Percentiles rank a stretch among this genome's conserved stretches.
These are phyloP conservation scores for Leccinum incarnatum DNA, from an alignment of 768 basidiomycete species.

Conservation along the genomic window DNA sequence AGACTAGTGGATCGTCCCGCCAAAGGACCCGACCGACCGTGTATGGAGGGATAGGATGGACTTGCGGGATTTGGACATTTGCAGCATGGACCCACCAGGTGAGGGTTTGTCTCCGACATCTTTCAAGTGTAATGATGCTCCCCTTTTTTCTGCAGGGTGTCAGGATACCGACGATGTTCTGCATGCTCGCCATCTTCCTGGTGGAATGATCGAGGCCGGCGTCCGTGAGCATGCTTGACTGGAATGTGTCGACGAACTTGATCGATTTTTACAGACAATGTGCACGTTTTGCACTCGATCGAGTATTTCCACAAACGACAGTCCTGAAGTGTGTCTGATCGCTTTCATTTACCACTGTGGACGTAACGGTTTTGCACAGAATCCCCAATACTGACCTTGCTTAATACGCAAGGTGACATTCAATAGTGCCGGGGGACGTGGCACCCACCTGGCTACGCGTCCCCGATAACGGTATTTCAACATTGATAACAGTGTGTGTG, in stretches of 20 bases:
- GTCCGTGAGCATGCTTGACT: constrained; percentile 70
- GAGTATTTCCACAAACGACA: too few relatives aligned
- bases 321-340: too few relatives aligned
- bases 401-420: too few relatives aligned
- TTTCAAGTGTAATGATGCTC: constrained; percentile 4
- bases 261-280: constrained; percentile 66
- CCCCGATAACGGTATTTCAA: too few relatives aligned
- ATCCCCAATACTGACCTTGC: too few relatives aligned
- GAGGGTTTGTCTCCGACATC: constrained; percentile 11
- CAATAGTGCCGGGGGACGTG: too few relatives aligned
- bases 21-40: constrained; percentile 49
- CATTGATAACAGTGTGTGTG: too few relatives aligned
- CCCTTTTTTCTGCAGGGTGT: constrained; percentile 54
- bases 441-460: too few relatives aligned
- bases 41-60: constrained; percentile 88
- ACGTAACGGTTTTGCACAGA: too few relatives aligned
- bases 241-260: neutral
- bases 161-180: constrained; percentile 57
- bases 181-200: constrained; percentile 82
- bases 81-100: constrained; percentile 98
- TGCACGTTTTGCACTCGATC: constrained; percentile 86
- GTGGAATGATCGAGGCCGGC: constrained; percentile 94
- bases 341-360: too few relatives aligned
- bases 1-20: constrained; percentile 89
- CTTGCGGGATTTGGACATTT: constrained; percentile 79